A percentile compares a stretch with the other conserved stretches of the same genome.
phyloP scores from a whole-genome alignment of 495 filamentous ascomycete genomes.

The Evernia prunastri region DNA sequence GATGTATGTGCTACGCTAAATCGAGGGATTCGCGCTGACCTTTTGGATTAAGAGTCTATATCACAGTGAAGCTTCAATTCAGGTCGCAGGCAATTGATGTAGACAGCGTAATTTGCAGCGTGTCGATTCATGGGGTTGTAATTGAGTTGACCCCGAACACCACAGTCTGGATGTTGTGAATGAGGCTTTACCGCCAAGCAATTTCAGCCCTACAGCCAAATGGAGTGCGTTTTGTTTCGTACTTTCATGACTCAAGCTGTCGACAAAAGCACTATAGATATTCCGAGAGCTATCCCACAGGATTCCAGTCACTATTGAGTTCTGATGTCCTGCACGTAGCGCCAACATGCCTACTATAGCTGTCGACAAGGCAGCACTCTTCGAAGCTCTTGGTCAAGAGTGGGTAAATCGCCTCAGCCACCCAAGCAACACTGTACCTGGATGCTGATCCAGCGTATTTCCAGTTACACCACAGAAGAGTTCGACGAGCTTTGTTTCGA shows the following conservation, averaged over 20 bases:
- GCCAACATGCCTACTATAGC: constrained; percentile 73
- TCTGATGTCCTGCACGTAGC: not conserved
- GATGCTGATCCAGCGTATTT: constrained; percentile 18
- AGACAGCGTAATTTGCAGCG: not conserved
- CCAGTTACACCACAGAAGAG: constrained; percentile 80
- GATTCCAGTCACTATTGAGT: not conserved
- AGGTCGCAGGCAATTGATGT: constrained; percentile 8
- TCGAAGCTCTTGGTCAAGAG: constrained; percentile 83
- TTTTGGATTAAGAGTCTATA: not conserved
- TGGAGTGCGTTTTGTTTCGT: not conserved
- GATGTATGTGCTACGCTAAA: not conserved
- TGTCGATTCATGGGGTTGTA: constrained; percentile 10
- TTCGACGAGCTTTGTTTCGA: constrained; percentile 99
- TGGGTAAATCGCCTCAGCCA: constrained; percentile 43
- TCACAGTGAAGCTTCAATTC: not conserved
- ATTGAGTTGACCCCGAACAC: constrained; percentile 2
- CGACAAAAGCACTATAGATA: not conserved
- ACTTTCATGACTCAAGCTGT: not conserved
- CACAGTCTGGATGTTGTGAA: constrained; percentile 10
- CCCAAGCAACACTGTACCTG: constrained; percentile 11
- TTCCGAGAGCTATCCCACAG: not conserved
- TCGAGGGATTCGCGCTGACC: constrained; percentile 1
- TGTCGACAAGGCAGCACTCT: constrained; percentile 92
- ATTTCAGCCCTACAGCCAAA: constrained; percentile 12
- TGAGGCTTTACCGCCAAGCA: constrained; percentile 17